These are phyloP conservation scores for Beta vulgaris DNA, from an alignment of 148 eudicot species.

Conservation along the genomic window DNA sequence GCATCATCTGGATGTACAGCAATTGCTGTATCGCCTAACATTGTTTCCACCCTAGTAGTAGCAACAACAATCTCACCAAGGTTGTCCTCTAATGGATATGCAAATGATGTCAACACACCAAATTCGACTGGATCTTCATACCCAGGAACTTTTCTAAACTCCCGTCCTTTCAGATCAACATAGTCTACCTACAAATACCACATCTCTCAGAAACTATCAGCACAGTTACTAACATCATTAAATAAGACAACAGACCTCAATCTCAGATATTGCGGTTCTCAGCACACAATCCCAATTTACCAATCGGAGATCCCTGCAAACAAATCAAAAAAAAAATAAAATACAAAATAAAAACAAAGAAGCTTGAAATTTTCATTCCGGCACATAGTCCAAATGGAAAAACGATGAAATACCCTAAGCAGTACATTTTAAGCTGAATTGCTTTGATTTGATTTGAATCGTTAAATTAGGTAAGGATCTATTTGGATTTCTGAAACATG, in stretches of 20 bases:
- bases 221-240: not conserved
- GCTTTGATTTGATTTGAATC: no score
- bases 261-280: slow-evolving; percentile 91
- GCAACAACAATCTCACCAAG: slow-evolving; percentile 89
- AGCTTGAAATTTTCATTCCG: not conserved
- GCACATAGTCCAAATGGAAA: not conserved
- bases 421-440: not conserved
- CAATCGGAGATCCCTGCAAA: slow-evolving; percentile 63
- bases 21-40: slow-evolving; percentile 97
- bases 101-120: slow-evolving; percentile 89
- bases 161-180: slow-evolving; percentile 71
- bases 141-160: slow-evolving; percentile 75
- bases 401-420: not conserved
- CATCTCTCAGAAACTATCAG: slow-evolving; percentile 16
- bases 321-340: not conserved
- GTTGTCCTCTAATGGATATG: slow-evolving; percentile 77
- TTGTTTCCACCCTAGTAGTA: slow-evolving; percentile 94
- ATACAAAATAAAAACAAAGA: not conserved
- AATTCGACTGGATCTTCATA: slow-evolving; percentile 71
- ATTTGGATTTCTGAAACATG: no score
- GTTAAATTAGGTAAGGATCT: not conserved
- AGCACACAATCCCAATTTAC: slow-evolving; percentile 97
- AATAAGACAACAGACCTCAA: slow-evolving; percentile 53
- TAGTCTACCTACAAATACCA: slow-evolving; percentile 68
- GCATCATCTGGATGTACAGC: slow-evolving; percentile 88